Evolutionary conservation across 345 rosid species (phyloP).

Genomic region (Fremontodendron californicum): DNA sequence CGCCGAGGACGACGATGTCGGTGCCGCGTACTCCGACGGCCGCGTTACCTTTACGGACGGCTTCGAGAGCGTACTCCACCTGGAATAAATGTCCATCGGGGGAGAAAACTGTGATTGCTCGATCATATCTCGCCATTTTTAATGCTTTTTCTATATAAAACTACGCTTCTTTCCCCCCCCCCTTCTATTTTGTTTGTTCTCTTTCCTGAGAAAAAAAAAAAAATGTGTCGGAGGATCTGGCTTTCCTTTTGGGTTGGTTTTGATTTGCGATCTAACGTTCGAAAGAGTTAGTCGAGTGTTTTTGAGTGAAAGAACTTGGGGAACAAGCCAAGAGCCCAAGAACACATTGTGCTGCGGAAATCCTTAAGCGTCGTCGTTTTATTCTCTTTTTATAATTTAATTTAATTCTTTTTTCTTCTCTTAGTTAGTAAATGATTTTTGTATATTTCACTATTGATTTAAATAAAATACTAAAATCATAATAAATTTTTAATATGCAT

Average conservation of each 20-base stretch:
- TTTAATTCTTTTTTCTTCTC: no score
- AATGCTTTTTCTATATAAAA: not conserved
- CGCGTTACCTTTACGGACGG: conserved; percentile 92
- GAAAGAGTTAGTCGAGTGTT: no score
- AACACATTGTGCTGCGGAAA: not conserved
- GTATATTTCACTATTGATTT: no score
- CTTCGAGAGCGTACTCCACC: conserved; percentile 94
- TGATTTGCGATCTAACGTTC: not conserved
- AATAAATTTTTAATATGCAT: no score
- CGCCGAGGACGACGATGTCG: conserved; percentile 79
- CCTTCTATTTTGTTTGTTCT: not conserved
- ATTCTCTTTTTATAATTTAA: no score
- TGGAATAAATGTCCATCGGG: conserved; percentile 79
- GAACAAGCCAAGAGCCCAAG: not conserved
- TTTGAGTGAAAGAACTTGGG: not conserved
- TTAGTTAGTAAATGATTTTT: no score
- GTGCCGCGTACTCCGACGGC: conserved; percentile 87
- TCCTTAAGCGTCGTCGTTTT: not conserved
- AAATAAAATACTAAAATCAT: no score
- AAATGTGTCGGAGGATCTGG: not conserved
- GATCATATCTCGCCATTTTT: conserved; percentile 83
- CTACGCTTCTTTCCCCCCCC: no score
- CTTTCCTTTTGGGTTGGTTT: not conserved
- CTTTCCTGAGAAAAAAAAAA: no score
- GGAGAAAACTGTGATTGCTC: conserved; percentile 85